phyloP scores from a whole-genome alignment of 2,329 filamentous ascomycete genomes.

The Fonsecaea monophora region DNA sequence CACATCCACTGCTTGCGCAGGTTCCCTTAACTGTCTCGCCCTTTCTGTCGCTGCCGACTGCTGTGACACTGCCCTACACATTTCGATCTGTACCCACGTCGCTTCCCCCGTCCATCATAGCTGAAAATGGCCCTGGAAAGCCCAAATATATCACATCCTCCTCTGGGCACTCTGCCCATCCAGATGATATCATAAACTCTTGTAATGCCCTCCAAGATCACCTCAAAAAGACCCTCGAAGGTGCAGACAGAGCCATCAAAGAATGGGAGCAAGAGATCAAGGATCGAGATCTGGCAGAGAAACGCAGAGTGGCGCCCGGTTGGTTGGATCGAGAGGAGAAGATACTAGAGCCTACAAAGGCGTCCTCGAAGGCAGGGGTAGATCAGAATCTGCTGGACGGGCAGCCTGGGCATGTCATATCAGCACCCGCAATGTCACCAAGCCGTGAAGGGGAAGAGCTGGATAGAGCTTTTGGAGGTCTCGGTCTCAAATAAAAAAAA shows the following conservation, averaged over 20 bases:
- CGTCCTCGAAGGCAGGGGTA: slow-evolving; percentile 33
- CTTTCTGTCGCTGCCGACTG: slow-evolving; percentile 86
- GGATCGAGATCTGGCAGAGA: slow-evolving; percentile 67
- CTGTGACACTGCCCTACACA: slow-evolving; percentile 91
- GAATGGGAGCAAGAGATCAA: slow-evolving; percentile 71
- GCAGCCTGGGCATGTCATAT: slow-evolving; percentile 41
- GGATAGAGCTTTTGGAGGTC: slow-evolving; percentile 60
- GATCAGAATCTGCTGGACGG: slow-evolving; percentile 47
- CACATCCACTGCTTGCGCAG: slow-evolving; percentile 88
- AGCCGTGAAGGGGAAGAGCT: slow-evolving; percentile 59
- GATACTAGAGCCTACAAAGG: slow-evolving; percentile 60
- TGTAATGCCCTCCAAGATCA: slow-evolving; percentile 80
- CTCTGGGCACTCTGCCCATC: slow-evolving; percentile 82
- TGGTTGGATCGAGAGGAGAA: slow-evolving; percentile 69
- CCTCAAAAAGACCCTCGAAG: slow-evolving; percentile 70
- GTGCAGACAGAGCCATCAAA: slow-evolving; percentile 70
- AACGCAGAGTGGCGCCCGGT: slow-evolving; percentile 67
- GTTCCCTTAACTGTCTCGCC: slow-evolving; percentile 92
- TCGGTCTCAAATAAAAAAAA: slow-evolving; percentile 51
- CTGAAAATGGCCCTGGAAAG: slow-evolving; percentile 57
- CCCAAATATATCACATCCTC: slow-evolving; percentile 77
- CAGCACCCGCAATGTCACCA: slow-evolving; percentile 50
- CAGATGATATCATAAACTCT: slow-evolving; percentile 81
- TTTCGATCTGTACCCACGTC: slow-evolving; percentile 90
- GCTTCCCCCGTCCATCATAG: slow-evolving; percentile 74